These are phyloP conservation scores for Penicillium desertorum DNA, from an alignment of 495 filamentous ascomycete genomes.

Conservation along the genomic window DNA sequence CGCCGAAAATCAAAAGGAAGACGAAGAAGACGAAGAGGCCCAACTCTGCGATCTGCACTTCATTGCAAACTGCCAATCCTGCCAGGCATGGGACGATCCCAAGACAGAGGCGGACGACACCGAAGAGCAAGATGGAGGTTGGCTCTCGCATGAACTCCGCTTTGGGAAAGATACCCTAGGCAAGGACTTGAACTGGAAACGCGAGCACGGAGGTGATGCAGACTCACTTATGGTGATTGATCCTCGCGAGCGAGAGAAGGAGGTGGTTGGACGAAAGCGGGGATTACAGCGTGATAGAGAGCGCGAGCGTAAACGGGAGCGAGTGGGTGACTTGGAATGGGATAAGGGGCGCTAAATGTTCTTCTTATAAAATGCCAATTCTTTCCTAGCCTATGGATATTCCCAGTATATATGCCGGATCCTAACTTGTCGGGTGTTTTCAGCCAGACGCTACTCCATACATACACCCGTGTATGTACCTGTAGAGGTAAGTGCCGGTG, in stretches of 20 bases:
- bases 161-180: slow-evolving; percentile 89
- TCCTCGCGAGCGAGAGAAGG: slow-evolving; percentile 79
- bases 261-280: slow-evolving; percentile 45
- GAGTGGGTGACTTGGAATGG: slow-evolving; percentile 42
- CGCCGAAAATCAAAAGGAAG: slow-evolving; percentile 33
- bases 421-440: background rate
- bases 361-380: background rate
- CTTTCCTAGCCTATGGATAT: background rate
- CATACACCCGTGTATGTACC: background rate
- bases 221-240: slow-evolving; percentile 94
- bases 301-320: slow-evolving; percentile 40
- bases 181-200: slow-evolving; percentile 88
- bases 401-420: background rate
- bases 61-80: slow-evolving; percentile 90
- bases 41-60: slow-evolving; percentile 87
- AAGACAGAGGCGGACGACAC: slow-evolving; percentile 34
- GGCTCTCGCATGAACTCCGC: slow-evolving; percentile 70
- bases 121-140: slow-evolving; percentile 62
- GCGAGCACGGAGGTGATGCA: slow-evolving; percentile 80
- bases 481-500: background rate
- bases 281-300: slow-evolving; percentile 42
- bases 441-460: background rate
- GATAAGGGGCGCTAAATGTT: slow-evolving; percentile 16
- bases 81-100: slow-evolving; percentile 64
- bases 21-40: slow-evolving; percentile 64